Conservation (phyloP, 805 yeast genomes). For the Ogataea wickerhamii region DNA sequence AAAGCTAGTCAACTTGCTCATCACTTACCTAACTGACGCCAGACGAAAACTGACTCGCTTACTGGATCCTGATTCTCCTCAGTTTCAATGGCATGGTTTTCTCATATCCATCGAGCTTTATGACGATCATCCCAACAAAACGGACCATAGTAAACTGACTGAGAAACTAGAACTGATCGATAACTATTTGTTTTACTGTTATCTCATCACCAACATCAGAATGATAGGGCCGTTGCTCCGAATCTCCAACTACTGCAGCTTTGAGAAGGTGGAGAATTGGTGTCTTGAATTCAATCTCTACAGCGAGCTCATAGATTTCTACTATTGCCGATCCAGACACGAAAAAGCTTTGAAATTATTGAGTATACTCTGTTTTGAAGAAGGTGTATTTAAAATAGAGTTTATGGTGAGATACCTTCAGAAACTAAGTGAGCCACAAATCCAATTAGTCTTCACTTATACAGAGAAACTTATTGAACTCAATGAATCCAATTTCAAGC, state of each 20-base stretch:
- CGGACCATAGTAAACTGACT: constrained; percentile 27
- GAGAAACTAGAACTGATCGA: constrained; percentile 54
- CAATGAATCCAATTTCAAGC: constrained; percentile 35
- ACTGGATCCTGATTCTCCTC: constrained; percentile 33
- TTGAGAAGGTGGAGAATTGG: constrained; percentile 53
- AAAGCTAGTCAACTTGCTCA: constrained; percentile 37
- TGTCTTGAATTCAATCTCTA: constrained; percentile 47
- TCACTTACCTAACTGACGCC: constrained; percentile 50
- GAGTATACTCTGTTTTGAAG: constrained; percentile 29
- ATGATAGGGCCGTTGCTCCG: constrained; percentile 82
- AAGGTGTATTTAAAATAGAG: constrained; percentile 36
- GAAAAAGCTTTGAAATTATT: constrained; percentile 64
- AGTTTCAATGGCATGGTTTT: constrained; percentile 45
- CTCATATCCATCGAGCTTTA: constrained; percentile 41
- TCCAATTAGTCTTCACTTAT: constrained; percentile 56
- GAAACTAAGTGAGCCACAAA: constrained; percentile 44
- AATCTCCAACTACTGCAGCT: constrained; percentile 69
- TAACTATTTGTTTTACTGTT: constrained; percentile 73
- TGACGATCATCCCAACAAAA: constrained; percentile 12
- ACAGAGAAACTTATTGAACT: constrained; percentile 47
- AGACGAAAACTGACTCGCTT: constrained; percentile 45
- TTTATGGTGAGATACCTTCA: constrained; percentile 56
- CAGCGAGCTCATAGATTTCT: constrained; percentile 75
- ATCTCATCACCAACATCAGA: constrained; percentile 62
- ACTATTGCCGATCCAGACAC: constrained; percentile 59